Base-by-base conservation (phyloP, 108 stramenopile species). In the Skeletonema marinoi region DNA sequence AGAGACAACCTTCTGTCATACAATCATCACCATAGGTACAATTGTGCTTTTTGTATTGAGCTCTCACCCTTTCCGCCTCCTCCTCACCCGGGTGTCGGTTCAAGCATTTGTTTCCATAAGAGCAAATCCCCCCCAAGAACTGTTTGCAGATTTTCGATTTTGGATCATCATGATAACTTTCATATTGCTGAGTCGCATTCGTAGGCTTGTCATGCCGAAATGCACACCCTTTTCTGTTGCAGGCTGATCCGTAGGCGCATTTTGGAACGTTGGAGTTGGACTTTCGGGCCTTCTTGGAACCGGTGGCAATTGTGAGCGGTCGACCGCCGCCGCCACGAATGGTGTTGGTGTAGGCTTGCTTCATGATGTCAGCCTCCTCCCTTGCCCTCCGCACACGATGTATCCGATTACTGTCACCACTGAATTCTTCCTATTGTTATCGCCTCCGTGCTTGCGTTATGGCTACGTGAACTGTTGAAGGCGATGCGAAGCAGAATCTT, bases 21-120 rank as follows among this genome's bases (percentile, higher is more conserved):
- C 93, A 95, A 4, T 83, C 79, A 66, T 92, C 90, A 8, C 90
- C 91, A 68, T 85, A 90, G 8, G 88, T 86, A 74, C 93, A 95
- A 21, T 73, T 64, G 32, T 86, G 87, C 68, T 83, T 67, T 62
- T 87, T 85, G 75, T 92, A 95, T 65, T 85, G 87, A 29, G 85
- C 88, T 46, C 85, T 76, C 30, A 95, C 80, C 29, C 75, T 67
- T 31, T 86, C 86, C 12, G 83, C 73, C 65, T 95, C 93, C 5
- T 73, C 82, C 48, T 85, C 73, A 1, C 66, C 56, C n/a, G 93
- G 93, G 59, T 95, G 91, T 58, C 93, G 91, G 70, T 95, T 92
- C 71, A 88, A 82, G 61, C 93, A 95, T 29, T 81, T 80, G 13
- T 67, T 61, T 0, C 79, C 89, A 58, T 91, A 92, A 0, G 90